Evolutionary conservation across 2,329 filamentous ascomycete genomes (phyloP).

Genomic region (Xylaria hypoxylon): DNA sequence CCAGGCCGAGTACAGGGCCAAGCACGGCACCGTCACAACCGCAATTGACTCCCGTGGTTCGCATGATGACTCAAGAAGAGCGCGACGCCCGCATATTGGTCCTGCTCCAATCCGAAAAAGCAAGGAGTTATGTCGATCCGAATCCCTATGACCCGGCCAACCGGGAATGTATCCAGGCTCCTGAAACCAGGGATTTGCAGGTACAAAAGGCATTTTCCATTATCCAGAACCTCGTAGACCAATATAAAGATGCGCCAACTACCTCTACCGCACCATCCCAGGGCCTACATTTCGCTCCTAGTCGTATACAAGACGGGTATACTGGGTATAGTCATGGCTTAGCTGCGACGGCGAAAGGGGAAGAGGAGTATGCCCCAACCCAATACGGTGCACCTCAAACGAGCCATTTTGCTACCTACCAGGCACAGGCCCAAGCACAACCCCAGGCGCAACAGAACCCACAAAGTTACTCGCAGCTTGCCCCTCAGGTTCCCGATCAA

Average conservation of each 20-base stretch:
- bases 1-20: neutral
- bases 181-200: conserved; percentile 58
- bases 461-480: conserved; percentile 38
- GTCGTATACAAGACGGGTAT: conserved; percentile 65
- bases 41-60: conserved; percentile 42
- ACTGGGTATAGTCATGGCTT: conserved; percentile 59
- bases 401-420: conserved; percentile 27
- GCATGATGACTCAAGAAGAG: conserved; percentile 54
- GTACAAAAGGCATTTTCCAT: conserved; percentile 58
- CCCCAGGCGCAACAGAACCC: conserved; percentile 36
- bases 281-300: conserved; percentile 61
- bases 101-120: conserved; percentile 59
- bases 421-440: conserved; percentile 38
- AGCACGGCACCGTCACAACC: neutral
- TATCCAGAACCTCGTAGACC: conserved; percentile 57
- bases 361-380: conserved; percentile 46
- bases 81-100: conserved; percentile 53
- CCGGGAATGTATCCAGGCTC: conserved; percentile 49
- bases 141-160: conserved; percentile 54
- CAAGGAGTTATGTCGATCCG: conserved; percentile 58
- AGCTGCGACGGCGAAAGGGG: conserved; percentile 53
- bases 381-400: conserved; percentile 25
- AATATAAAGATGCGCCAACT: conserved; percentile 60
- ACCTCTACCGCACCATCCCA: conserved; percentile 64
- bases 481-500: conserved; percentile 38